Percentiles rank a stretch among this genome's conserved stretches.
These are phyloP conservation scores for Fusarium nurragi DNA, from an alignment of 2,329 filamentous ascomycete genomes.

Conservation along the genomic window DNA sequence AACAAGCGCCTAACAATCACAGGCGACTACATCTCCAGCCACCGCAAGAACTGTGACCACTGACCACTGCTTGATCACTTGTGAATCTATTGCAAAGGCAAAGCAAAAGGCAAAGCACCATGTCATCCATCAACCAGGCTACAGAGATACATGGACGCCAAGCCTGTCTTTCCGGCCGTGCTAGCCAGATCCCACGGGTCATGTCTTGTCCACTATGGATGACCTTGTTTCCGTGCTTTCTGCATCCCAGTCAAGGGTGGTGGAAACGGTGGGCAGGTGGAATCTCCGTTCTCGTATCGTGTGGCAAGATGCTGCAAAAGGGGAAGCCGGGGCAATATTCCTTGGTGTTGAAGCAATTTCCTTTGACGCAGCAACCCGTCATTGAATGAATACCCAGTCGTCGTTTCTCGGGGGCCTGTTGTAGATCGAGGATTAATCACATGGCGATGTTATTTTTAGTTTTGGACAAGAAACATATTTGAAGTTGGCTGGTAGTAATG, in stretches of 20 bases:
- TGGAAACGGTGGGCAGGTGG: slow-evolving; percentile 39
- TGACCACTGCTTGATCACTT: background rate
- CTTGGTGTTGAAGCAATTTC: slow-evolving; percentile 22
- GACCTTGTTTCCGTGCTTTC: slow-evolving; percentile 22
- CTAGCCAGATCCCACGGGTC: slow-evolving; percentile 12
- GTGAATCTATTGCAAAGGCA: background rate
- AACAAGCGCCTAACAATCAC: background rate
- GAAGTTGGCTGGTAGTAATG: background rate
- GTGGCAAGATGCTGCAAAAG: slow-evolving; percentile 25
- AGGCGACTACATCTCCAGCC: background rate
- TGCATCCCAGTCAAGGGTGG: slow-evolving; percentile 23
- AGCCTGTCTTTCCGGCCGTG: slow-evolving; percentile 19
- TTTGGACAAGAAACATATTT: slow-evolving; percentile 1
- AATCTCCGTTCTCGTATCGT: slow-evolving; percentile 15
- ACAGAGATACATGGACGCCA: slow-evolving; percentile 14
- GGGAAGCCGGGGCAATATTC: slow-evolving; percentile 9
- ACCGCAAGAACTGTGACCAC: background rate
- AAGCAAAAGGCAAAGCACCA: slow-evolving; percentile 3
- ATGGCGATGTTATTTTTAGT: slow-evolving; percentile 34
- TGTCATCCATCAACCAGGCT: slow-evolving; percentile 29
- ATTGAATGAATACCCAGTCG: slow-evolving; percentile 17
- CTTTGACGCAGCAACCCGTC: slow-evolving; percentile 32
- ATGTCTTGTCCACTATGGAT: slow-evolving; percentile 12
- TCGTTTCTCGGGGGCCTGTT: slow-evolving; percentile 21
- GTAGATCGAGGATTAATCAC: slow-evolving; percentile 24